A percentile compares a stretch with the other conserved stretches of the same genome.
These are phyloP conservation scores for Acarospora socialis DNA, from an alignment of 2,329 filamentous ascomycete species.

Conservation along the genomic window DNA sequence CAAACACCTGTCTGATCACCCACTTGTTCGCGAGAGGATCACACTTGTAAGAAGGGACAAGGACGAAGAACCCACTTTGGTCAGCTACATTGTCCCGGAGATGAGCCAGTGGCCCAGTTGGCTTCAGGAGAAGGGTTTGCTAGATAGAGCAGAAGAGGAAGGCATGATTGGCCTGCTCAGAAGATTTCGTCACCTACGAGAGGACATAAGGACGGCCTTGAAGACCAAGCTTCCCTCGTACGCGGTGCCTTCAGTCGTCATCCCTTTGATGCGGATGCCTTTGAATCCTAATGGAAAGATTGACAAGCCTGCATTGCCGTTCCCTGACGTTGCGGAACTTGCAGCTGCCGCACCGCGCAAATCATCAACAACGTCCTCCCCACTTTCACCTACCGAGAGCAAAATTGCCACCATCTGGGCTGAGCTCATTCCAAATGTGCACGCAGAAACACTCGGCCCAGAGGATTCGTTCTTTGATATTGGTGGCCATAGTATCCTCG, in stretches of 20 bases:
- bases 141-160: conserved; percentile 35
- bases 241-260: conserved; percentile 60
- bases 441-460: conserved; percentile 50
- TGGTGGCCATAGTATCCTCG: conserved; percentile 68
- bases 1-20: conserved; percentile 59
- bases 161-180: conserved; percentile 40
- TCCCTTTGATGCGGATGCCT: conserved; percentile 57
- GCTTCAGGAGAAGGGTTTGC: conserved; percentile 40
- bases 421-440: conserved; percentile 50
- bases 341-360: conserved; percentile 39
- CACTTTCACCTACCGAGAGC: too few species aligned
- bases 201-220: conserved; percentile 52
- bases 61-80: conserved; percentile 70
- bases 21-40: conserved; percentile 66
- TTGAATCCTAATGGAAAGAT: conserved; percentile 81
- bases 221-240: conserved; percentile 59
- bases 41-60: conserved; percentile 74
- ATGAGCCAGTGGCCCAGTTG: conserved; percentile 57
- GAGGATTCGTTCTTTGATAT: conserved; percentile 61
- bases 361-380: conserved; percentile 33
- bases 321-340: conserved; percentile 59
- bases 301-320: conserved; percentile 64
- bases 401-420: conserved; percentile 41
- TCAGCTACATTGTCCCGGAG: conserved; percentile 84
- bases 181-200: conserved; percentile 46